phyloP scores from a whole-genome alignment of 306 rosid species.

The Cicer yamashitae region DNA sequence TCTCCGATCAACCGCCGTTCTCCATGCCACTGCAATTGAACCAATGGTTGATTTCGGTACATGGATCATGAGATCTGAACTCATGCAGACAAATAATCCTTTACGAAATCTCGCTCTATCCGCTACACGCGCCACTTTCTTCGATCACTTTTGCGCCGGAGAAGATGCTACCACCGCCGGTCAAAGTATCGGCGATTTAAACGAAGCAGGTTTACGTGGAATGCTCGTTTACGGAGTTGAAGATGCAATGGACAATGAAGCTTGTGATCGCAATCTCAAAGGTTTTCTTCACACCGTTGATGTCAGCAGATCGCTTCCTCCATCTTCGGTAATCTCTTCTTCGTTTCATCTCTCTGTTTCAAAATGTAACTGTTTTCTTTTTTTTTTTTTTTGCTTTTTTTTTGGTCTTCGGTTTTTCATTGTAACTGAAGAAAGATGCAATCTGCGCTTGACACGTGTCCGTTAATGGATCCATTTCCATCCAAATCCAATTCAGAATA shows the following conservation, averaged over 20 bases:
- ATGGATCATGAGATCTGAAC: slow-evolving; percentile 73
- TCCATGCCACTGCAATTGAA: slow-evolving; percentile 70
- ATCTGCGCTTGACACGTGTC: slow-evolving; percentile 32
- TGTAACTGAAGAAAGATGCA: slow-evolving; percentile 20
- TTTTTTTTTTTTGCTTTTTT: not conserved
- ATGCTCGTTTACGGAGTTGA: slow-evolving; percentile 85
- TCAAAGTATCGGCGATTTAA: slow-evolving; percentile 45
- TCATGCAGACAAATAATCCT: slow-evolving; percentile 51
- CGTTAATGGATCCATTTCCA: not conserved
- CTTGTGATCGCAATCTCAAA: slow-evolving; percentile 63
- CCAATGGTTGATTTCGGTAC: slow-evolving; percentile 82
- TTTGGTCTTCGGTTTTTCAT: slow-evolving; percentile 36
- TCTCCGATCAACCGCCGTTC: slow-evolving; percentile 66
- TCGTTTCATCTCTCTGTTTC: slow-evolving; percentile 1
- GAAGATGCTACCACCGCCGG: slow-evolving; percentile 63
- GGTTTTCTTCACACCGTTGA: slow-evolving; percentile 69
- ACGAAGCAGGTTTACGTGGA: slow-evolving; percentile 67
- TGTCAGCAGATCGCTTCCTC: slow-evolving; percentile 70
- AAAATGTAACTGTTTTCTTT: slow-evolving; percentile 27
- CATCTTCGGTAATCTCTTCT: slow-evolving; percentile 62
- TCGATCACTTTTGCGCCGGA: slow-evolving; percentile 83
- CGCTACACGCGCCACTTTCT: slow-evolving; percentile 53
- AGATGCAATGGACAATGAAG: slow-evolving; percentile 65
- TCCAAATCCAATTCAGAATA: not conserved
- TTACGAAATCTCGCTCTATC: slow-evolving; percentile 38